Base-by-base conservation (phyloP, 176 grass and related monocot genomes). In the Rhynchospora tenuis region DNA sequence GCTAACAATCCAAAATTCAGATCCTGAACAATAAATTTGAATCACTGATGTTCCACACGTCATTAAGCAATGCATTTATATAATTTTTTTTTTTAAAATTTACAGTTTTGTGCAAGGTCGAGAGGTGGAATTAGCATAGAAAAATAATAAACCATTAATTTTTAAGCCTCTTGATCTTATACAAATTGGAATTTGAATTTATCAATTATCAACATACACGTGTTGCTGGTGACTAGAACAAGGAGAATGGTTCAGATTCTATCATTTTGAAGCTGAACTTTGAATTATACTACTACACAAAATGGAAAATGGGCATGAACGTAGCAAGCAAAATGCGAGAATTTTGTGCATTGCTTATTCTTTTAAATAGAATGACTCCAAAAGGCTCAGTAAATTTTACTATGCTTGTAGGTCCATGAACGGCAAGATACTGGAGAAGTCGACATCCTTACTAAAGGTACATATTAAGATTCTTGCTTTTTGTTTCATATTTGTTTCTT, bases 361-460 rank as follows among this genome's bases (percentile, higher is more conserved):
- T 47, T 5, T 81, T 26, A 42, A 20, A 67, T 28, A 38, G 64
- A 1, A 57, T 15, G 12, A 5, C n/a, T 6, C 9, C 27, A 66
- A 64, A 81, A 5, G 7, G 11, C 28, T 55, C 73, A 19, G 17
- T 57, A 79, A 72, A 81, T 16, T 86, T 75, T 89, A 19, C n/a
- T 42, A 26, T 64, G 45, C 26, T 89, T 84, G 56, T 89, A 94
- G 94, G 89, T 97, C 57, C 91, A 97, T 79, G 89, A 97, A 64
- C 91, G 91, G 3, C 89, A 91, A 83, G 89, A 90, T 29, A 93
- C 83, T 33, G 86, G 74, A 87, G 91, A 97, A 74, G 85, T 97
- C 81, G 94, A 97, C 52, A 93, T 97, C 82, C 91, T 97, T 28
- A 97, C 94, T 8, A 95, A 92, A 95, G 93, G 93, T 93, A 86